Conservation (phyloP, 2,329 filamentous ascomycete species). For the Ophiocordyceps australis region DNA sequence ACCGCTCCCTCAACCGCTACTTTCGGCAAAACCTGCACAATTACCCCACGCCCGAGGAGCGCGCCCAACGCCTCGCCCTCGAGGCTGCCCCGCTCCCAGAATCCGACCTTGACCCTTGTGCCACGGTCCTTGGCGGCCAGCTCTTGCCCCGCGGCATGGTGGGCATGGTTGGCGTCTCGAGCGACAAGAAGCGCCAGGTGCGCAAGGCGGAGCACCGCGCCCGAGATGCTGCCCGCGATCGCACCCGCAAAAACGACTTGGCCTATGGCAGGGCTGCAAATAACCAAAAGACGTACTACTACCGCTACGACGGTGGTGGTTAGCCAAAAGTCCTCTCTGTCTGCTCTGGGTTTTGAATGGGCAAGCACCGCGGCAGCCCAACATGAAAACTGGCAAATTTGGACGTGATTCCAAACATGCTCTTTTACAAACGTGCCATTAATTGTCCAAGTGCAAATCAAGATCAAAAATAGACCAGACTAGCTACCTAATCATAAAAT, state of each 20-base stretch:
- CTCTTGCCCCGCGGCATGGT: slow-evolving; percentile 51
- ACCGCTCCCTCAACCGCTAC: slow-evolving; percentile 73
- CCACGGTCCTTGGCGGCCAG: slow-evolving; percentile 19
- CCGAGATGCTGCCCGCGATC: slow-evolving; percentile 43
- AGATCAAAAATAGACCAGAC: no score
- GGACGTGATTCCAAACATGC: no score
- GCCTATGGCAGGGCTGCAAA: slow-evolving; percentile 58
- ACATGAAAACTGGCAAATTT: no score
- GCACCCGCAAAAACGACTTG: slow-evolving; percentile 46
- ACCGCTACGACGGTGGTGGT: slow-evolving; percentile 26
- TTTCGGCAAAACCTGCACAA: slow-evolving; percentile 83
- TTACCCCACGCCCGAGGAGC: slow-evolving; percentile 65
- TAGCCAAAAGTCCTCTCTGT: slow-evolving; percentile 12
- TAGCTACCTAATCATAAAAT: no score
- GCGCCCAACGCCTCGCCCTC: slow-evolving; percentile 46
- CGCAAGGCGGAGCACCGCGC: slow-evolving; percentile 49
- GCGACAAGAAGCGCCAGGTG: slow-evolving; percentile 55
- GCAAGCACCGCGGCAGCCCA: no score
- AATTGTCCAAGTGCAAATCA: no score
- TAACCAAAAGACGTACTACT: slow-evolving; percentile 47
- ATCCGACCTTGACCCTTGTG: slow-evolving; percentile 10
- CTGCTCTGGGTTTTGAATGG: no score
- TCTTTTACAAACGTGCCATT: no score
- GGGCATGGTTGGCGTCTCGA: slow-evolving; percentile 62
- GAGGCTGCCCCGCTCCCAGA: slow-evolving; percentile 19